Percentiles rank a stretch among this genome's conserved stretches.
Conservation (phyloP, 1,284 basidiomycete genomes). For the Uromyces viciae-fabae region DNA sequence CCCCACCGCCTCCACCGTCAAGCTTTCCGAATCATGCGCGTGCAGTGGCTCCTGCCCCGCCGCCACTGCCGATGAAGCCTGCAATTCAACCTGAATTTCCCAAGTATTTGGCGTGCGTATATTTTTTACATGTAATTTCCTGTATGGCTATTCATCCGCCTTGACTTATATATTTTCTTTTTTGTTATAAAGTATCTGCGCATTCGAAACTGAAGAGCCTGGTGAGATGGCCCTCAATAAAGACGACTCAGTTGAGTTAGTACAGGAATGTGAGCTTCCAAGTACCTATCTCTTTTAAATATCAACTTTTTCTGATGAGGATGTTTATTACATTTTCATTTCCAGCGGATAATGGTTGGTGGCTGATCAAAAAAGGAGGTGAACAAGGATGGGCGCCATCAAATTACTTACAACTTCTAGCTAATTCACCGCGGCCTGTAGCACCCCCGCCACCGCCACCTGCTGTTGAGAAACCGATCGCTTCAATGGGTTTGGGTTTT, state of each 20-base stretch:
- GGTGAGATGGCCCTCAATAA: constrained; percentile 87
- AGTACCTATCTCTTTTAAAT: not conserved
- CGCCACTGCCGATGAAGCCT: constrained; percentile 25
- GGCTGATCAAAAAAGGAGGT: constrained; percentile 82
- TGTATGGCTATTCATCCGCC: constrained; percentile 38
- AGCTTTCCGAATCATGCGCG: constrained; percentile 18
- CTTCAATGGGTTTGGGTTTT: constrained; percentile 48
- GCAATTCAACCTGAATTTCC: not conserved
- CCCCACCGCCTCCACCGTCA: constrained; percentile 62
- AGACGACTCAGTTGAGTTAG: constrained; percentile 84
- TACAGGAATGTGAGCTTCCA: constrained; percentile 70
- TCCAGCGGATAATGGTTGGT: constrained; percentile 64
- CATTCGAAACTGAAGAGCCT: constrained; percentile 75
- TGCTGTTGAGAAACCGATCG: constrained; percentile 53
- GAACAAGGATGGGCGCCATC: constrained; percentile 91
- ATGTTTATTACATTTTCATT: constrained; percentile 20
- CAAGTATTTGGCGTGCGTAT: constrained; percentile 16
- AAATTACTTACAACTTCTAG: constrained; percentile 64
- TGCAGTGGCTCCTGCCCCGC: constrained; percentile 38
- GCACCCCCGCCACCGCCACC: constrained; percentile 54
- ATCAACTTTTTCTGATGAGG: constrained; percentile 33
- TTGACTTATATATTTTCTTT: constrained; percentile 46
- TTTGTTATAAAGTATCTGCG: constrained; percentile 61
- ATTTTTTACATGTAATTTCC: not conserved
- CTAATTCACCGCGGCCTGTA: constrained; percentile 61